Evolutionary conservation across 148 eudicot genomes (phyloP).

Genomic region (Vaccinium darrowii): DNA sequence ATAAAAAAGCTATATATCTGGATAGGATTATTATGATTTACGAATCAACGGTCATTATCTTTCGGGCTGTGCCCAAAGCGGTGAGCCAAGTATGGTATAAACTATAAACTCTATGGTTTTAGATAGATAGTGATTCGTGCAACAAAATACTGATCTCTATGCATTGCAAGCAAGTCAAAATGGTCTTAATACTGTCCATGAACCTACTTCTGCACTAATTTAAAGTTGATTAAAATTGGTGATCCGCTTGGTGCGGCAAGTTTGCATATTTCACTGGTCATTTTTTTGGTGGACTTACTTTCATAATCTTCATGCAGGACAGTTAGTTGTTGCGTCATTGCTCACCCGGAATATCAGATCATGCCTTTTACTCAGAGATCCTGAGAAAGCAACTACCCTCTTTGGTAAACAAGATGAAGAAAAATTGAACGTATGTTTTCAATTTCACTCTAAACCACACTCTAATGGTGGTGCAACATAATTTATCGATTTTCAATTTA

Average conservation of each 20-base stretch:
- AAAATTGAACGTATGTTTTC: constrained; percentile 55
- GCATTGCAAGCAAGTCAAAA: background rate
- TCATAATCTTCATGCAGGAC: constrained; percentile 48
- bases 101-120: background rate
- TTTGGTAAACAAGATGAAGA: constrained; percentile 84
- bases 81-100: background rate
- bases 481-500: background rate
- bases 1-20: too few relatives aligned
- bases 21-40: too few relatives aligned
- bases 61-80: too few relatives aligned
- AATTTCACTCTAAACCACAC: background rate
- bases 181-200: background rate
- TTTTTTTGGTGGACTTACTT: background rate
- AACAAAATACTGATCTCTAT: background rate
- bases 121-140: background rate
- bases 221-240: background rate
- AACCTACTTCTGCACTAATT: background rate
- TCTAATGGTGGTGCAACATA: background rate
- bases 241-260: background rate
- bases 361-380: constrained; percentile 74
- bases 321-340: constrained; percentile 84
- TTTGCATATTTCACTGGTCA: background rate
- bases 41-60: too few relatives aligned
- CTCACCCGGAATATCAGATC: constrained; percentile 66
- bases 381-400: constrained; percentile 72